Evolutionary conservation across 257 asterid genomes (phyloP).

Genomic region (Cinchona pubescens): DNA sequence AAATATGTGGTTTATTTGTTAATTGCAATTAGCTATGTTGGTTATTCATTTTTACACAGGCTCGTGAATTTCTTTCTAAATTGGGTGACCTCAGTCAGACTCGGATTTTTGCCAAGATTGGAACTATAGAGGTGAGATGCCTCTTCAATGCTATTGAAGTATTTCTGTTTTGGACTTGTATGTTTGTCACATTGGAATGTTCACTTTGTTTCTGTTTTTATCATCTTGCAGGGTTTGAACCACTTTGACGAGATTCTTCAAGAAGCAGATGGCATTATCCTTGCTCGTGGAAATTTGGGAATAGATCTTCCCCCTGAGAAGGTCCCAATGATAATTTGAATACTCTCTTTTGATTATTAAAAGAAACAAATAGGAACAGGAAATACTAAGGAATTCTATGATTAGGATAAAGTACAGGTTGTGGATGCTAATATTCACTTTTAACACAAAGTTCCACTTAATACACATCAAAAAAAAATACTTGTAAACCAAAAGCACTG

Average conservation of each 20-base stretch:
- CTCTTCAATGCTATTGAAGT: background rate
- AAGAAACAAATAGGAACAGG: background rate
- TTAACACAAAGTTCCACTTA: background rate
- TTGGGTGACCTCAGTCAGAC: slow-evolving; percentile 69
- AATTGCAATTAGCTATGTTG: background rate
- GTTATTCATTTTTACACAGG: slow-evolving; percentile 42
- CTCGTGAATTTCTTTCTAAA: slow-evolving; percentile 73
- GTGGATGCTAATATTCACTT: background rate
- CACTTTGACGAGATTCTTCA: slow-evolving; percentile 85
- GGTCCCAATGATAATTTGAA: slow-evolving; percentile 35
- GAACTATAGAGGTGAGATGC: slow-evolving; percentile 74
- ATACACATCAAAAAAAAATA: background rate
- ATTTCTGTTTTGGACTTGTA: background rate
- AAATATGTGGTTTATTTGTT: background rate
- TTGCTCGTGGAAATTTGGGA: slow-evolving; percentile 89
- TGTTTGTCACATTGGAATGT: background rate
- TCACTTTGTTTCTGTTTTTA: background rate
- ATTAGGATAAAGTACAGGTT: background rate
- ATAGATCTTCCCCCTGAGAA: slow-evolving; percentile 93
- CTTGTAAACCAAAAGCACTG: background rate
- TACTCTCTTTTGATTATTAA: background rate
- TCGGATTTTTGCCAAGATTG: slow-evolving; percentile 80
- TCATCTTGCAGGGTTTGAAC: slow-evolving; percentile 61
- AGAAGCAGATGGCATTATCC: slow-evolving; percentile 89
- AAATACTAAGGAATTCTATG: background rate